phyloP scores from a whole-genome alignment of 2,329 filamentous ascomycete genomes.

The Didymella glomerata region DNA sequence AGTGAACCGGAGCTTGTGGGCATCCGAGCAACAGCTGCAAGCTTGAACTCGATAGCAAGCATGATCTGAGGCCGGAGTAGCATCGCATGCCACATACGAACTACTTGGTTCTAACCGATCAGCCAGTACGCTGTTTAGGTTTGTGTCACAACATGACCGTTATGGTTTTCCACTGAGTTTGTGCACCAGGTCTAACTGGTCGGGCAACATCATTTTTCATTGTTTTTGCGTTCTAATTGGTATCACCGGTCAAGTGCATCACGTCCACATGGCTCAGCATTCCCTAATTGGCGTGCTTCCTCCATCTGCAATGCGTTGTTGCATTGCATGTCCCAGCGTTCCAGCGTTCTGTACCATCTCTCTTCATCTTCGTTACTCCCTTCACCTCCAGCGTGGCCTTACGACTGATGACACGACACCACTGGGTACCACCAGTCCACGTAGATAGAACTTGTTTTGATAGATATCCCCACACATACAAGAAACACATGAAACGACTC shows the following conservation, averaged over 20 bases:
- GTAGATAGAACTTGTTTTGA: constrained; percentile 13
- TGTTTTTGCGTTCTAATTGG: neutral
- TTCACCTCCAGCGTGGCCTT: constrained; percentile 1
- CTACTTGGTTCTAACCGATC: neutral
- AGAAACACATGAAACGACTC: neutral
- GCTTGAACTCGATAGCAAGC: constrained; percentile 47
- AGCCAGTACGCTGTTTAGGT: neutral
- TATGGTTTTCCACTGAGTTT: neutral
- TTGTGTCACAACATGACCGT: neutral
- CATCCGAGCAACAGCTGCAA: constrained; percentile 41
- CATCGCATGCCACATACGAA: neutral
- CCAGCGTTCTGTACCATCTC: constrained; percentile 5
- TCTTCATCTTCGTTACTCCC: neutral
- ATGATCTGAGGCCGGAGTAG: constrained; percentile 39
- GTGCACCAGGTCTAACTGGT: neutral
- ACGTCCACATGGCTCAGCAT: neutral
- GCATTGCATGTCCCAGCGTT: constrained; percentile 5
- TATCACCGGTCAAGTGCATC: neutral
- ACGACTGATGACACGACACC: constrained; percentile 14
- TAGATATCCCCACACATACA: constrained; percentile 10
- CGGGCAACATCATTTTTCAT: neutral
- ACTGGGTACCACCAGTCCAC: neutral
- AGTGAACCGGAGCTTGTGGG: constrained; percentile 49
- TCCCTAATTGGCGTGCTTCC: neutral
- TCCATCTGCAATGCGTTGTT: neutral